Base-by-base conservation (phyloP, 2,329 filamentous ascomycete species). In the Fusarium equiseti region DNA sequence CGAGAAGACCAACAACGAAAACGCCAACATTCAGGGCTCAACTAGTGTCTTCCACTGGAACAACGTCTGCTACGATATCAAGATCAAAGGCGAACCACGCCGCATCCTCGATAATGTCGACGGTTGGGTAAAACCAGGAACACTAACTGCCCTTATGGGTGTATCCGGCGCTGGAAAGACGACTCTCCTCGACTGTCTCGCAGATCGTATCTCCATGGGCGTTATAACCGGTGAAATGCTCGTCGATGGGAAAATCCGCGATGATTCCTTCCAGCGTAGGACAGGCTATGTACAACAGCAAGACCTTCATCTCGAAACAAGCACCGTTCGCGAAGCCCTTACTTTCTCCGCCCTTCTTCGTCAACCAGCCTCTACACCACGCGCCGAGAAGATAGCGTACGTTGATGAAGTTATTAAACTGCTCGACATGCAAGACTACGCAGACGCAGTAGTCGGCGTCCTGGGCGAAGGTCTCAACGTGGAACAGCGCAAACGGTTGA, bases 111-210 rank as follows among this genome's bases (percentile, higher is more conserved):
- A 93, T 66, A 82, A 91, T 53, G 90, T 93, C 4, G 89, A 92
- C 73, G 91, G 91, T 13, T 93, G 90, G 90, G 90, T 93, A 55
- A 91, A 92, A 78, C 91, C 91, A 2, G 91, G 91, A 54, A 92
- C 90, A 18, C 80, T 92, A 16, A 93, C 91, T 9, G 91, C 90
- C 13, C 83, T 92, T 0, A 93, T 92, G 91, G 90, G 79, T 27
- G 77, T 78, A 2, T 79, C 79, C 0, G 79, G 79, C 10, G 79
- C 79, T 6, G 79, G 91, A 56, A 93, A 92, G 77, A 92, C 91
- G 0, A 92, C 90, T 1, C 82, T 93, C 18, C 81, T 93, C 38
- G 78, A 79, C 51, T 89, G 89, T 24, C 83, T 93, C 59, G 91
- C 91, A 31, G 90, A 89, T 48, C 89, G 91, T 76, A 88, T 89